Evolutionary conservation across 139 green algal genomes (phyloP).

Genomic region (Volvox reticuliferus): DNA sequence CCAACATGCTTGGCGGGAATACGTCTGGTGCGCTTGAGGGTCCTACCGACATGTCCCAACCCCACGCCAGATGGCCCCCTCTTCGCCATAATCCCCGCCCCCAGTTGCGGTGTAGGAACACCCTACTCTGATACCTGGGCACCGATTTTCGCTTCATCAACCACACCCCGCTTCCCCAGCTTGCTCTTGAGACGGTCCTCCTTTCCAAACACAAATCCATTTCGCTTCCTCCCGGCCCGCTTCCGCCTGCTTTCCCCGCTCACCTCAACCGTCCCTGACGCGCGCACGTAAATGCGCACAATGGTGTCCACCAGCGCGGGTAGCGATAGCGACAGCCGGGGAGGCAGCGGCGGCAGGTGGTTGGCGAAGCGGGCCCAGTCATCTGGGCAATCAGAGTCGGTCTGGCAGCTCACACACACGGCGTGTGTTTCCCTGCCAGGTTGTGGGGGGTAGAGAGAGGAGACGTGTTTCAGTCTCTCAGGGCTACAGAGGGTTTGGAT

Average conservation of each 20-base stretch:
- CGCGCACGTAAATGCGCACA: conserved; percentile 57
- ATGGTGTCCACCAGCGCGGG: conserved; percentile 49
- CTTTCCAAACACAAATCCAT: background rate
- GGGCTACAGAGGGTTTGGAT: too few relatives aligned
- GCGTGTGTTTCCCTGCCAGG: conserved; percentile 5
- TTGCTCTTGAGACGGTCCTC: background rate
- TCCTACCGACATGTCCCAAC: too few relatives aligned
- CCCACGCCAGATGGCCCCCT: too few relatives aligned
- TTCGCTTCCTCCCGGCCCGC: background rate
- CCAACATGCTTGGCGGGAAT: too few relatives aligned
- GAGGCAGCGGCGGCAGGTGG: conserved; percentile 16
- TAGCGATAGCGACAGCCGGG: conserved; percentile 34
- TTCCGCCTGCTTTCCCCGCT: background rate
- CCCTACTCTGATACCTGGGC: too few relatives aligned
- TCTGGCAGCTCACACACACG: background rate
- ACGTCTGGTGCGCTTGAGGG: too few relatives aligned
- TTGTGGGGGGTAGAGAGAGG: background rate
- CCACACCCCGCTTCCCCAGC: too few relatives aligned
- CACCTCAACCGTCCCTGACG: conserved; percentile 41
- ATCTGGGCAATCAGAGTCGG: background rate
- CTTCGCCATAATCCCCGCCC: too few relatives aligned
- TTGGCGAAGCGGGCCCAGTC: conserved; percentile 17
- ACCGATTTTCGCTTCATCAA: too few relatives aligned
- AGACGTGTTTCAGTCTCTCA: background rate
- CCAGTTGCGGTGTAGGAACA: too few relatives aligned